Percentiles rank a stretch among this genome's conserved stretches.
These are phyloP conservation scores for Dendrobium officinale DNA, from an alignment of 106 monocot genomes.

Conservation along the genomic window DNA sequence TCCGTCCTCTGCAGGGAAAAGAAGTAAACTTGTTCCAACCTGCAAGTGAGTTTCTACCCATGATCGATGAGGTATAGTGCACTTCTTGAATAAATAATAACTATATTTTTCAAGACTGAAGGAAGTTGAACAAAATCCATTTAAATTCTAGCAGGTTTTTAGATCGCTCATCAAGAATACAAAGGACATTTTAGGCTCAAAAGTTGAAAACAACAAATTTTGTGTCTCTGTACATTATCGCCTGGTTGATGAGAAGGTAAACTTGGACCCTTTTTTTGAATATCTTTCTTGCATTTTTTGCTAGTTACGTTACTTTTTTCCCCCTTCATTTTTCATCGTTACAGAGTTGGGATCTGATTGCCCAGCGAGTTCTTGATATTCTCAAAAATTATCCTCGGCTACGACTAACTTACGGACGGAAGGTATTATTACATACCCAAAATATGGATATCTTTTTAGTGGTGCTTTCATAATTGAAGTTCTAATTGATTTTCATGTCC, in stretches of 20 bases:
- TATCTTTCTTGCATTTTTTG: background rate
- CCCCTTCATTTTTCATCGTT: too few relatives aligned
- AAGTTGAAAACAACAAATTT: constrained; percentile 78
- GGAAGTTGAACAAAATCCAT: background rate
- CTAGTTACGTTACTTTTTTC: background rate
- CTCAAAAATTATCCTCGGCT: constrained; percentile 61
- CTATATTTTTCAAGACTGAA: background rate
- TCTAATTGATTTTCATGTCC: background rate
- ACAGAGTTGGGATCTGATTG: constrained; percentile 54
- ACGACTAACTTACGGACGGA: constrained; percentile 73
- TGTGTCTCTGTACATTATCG: constrained; percentile 94
- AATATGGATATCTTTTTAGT: background rate
- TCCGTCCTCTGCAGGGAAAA: constrained; percentile 34
- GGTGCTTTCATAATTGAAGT: background rate
- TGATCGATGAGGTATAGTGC: constrained; percentile 62
- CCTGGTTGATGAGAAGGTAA: constrained; percentile 57
- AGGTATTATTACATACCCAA: constrained; percentile 19
- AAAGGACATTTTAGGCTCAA: constrained; percentile 52
- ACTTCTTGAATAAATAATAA: background rate
- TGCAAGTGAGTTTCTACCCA: constrained; percentile 69
- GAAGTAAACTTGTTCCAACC: constrained; percentile 76
- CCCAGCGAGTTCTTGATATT: constrained; percentile 46
- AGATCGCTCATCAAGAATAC: constrained; percentile 60
- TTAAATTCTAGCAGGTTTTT: constrained; percentile 44
- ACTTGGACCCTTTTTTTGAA: background rate